Evolutionary conservation across 768 basidiomycete species (phyloP).

Genomic region (Infundibulicybe gibba): DNA sequence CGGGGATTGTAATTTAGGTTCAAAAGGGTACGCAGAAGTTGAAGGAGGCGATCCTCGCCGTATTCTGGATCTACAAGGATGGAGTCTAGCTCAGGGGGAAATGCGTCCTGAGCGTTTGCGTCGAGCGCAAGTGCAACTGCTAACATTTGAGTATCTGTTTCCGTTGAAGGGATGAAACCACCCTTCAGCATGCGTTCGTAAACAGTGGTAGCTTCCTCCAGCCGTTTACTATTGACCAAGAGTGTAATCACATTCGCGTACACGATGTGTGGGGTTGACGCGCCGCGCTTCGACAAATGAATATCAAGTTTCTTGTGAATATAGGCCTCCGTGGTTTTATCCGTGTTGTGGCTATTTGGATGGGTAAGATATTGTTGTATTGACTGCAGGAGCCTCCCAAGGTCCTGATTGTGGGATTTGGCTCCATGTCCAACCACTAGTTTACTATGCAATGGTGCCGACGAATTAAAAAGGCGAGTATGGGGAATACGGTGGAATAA

Average conservation of each 20-base stretch:
- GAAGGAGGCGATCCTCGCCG: slow-evolving; percentile 22
- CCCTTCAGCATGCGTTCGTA: slow-evolving; percentile 38
- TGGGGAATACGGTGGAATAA: too few species aligned
- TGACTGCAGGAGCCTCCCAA: too few species aligned
- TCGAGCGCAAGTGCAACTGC: slow-evolving; percentile 25
- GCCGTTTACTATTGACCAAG: slow-evolving; percentile 33
- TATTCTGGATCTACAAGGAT: slow-evolving; percentile 19
- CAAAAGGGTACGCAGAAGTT: slow-evolving; percentile 18
- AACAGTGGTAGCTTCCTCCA: slow-evolving; percentile 33
- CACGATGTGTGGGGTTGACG: slow-evolving; percentile 1
- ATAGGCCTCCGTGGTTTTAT: too few species aligned
- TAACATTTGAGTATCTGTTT: slow-evolving; percentile 37
- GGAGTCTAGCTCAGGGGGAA: slow-evolving; percentile 10
- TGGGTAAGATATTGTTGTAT: too few species aligned
- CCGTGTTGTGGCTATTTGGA: too few species aligned
- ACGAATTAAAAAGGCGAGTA: too few species aligned
- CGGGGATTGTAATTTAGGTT: slow-evolving; percentile 10
- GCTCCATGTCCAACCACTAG: too few species aligned
- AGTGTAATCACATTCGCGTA: slow-evolving; percentile 25
- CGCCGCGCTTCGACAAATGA: too few species aligned
- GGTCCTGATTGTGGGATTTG: too few species aligned
- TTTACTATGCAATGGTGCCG: too few species aligned
- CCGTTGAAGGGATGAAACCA: slow-evolving; percentile 30
- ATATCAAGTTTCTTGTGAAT: too few species aligned
- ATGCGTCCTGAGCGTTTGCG: slow-evolving; percentile 8